These are phyloP conservation scores for Auricularia heimuer DNA, from an alignment of 768 basidiomycete genomes.

Conservation along the genomic window DNA sequence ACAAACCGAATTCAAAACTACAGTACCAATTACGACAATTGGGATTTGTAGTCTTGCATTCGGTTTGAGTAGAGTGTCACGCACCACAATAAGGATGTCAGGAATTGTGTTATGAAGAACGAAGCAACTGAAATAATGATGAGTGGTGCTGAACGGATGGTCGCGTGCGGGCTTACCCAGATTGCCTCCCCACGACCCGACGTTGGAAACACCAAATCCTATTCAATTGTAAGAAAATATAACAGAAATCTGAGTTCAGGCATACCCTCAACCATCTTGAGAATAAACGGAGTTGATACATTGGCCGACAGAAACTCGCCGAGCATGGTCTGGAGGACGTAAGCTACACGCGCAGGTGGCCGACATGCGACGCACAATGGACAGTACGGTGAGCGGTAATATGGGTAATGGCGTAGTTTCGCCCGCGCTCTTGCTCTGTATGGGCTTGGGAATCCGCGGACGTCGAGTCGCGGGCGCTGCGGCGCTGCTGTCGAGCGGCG, in stretches of 20 bases:
- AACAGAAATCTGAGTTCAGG: conserved; percentile 18
- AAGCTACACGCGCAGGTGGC: conserved; percentile 6
- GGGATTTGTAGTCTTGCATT: too few species aligned
- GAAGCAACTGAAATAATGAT: conserved; percentile 43
- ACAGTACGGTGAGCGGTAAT: conserved; percentile 85
- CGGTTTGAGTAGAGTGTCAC: conserved; percentile 7
- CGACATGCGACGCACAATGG: conserved; percentile 52
- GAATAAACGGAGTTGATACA: conserved; percentile 80
- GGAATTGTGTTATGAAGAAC: conserved; percentile 92
- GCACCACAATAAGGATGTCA: conserved; percentile 87
- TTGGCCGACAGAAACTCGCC: conserved; percentile 93
- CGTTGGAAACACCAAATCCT: conserved; percentile 64
- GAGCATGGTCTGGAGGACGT: conserved; percentile 61
- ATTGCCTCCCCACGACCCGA: conserved; percentile 84
- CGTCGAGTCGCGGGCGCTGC: background rate
- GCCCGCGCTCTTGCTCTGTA: conserved; percentile 1
- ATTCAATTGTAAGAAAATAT: conserved; percentile 33
- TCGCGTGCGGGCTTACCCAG: conserved; percentile 41
- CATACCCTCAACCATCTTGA: conserved; percentile 87
- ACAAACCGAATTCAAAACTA: background rate
- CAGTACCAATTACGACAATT: too few species aligned
- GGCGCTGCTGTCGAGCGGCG: background rate
- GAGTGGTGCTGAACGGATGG: conserved; percentile 5
- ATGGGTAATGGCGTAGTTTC: conserved; percentile 72
- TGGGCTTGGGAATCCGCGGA: background rate